phyloP scores from a whole-genome alignment of 257 asterid species.

The Knoxia roxburghii region DNA sequence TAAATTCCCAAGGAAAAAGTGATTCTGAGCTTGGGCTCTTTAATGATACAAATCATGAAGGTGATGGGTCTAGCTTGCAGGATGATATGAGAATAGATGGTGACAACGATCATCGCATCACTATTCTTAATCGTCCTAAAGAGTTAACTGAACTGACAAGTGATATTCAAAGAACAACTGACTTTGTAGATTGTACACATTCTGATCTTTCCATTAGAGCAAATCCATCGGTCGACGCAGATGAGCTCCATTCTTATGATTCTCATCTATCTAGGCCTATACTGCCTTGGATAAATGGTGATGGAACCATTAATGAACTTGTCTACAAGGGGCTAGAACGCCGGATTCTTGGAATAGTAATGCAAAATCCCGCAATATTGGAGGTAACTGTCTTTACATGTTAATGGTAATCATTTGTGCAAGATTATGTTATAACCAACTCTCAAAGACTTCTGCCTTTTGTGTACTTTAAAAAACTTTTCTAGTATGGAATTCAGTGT shows the following conservation, averaged over 20 bases:
- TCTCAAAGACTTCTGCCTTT: neutral
- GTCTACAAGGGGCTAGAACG: constrained; percentile 83
- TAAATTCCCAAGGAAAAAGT: constrained; percentile 25
- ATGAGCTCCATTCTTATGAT: constrained; percentile 27
- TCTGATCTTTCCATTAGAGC: constrained; percentile 31
- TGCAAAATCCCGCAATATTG: constrained; percentile 92
- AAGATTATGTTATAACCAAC: neutral
- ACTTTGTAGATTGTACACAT: constrained; percentile 20
- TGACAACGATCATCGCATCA: constrained; percentile 60
- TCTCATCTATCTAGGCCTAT: constrained; percentile 46
- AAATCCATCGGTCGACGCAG: constrained; percentile 23
- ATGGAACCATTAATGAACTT: constrained; percentile 68
- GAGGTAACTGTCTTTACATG: constrained; percentile 46
- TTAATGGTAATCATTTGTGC: neutral
- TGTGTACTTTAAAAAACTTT: neutral
- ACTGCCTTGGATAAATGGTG: constrained; percentile 89
- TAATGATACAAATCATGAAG: constrained; percentile 19
- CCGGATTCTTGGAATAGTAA: constrained; percentile 68
- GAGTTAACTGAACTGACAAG: constrained; percentile 36
- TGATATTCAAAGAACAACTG: constrained; percentile 26
- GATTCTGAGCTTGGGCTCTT: constrained; percentile 23
- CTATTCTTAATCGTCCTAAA: constrained; percentile 66
- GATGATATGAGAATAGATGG: constrained; percentile 26
- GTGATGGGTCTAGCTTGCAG: constrained; percentile 18
- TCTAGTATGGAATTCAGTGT: neutral